phyloP scores from a whole-genome alignment of 2,329 filamentous ascomycete species.

The Podosphaera xanthii region DNA sequence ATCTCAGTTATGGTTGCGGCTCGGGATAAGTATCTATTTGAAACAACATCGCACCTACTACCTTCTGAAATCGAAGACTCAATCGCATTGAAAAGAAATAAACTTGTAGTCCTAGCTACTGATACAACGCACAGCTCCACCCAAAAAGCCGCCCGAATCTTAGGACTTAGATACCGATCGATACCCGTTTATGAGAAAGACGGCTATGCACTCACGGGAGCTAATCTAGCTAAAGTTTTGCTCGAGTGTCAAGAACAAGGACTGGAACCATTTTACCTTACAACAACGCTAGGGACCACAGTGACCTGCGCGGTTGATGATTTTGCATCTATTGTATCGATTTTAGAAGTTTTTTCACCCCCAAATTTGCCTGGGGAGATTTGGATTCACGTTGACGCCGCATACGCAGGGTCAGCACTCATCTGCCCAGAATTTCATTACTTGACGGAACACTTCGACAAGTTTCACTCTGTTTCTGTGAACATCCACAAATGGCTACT shows the following conservation, averaged over 20 bases:
- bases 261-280: conserved; percentile 69
- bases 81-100: conserved; percentile 39
- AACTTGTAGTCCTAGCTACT: conserved; percentile 60
- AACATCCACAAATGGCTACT: conserved; percentile 98
- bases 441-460: conserved; percentile 33
- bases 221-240: conserved; percentile 35
- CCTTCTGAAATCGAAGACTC: conserved; percentile 44
- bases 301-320: conserved; percentile 75
- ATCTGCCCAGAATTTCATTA: conserved; percentile 61
- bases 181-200: conserved; percentile 39
- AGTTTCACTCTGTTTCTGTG: conserved; percentile 75
- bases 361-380: conserved; percentile 26
- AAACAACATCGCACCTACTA: conserved; percentile 28
- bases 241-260: conserved; percentile 42
- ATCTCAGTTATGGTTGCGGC: conserved; percentile 75
- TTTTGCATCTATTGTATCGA: conserved; percentile 24
- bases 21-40: conserved; percentile 51
- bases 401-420: conserved; percentile 73
- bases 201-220: conserved; percentile 47
- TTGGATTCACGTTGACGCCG: conserved; percentile 88
- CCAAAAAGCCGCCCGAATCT: conserved; percentile 68
- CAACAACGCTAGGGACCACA: conserved; percentile 65
- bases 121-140: conserved; percentile 64
- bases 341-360: conserved; percentile 18
- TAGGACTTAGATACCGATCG: conserved; percentile 58